These are phyloP conservation scores for Nannochloropsis oceanica DNA, from an alignment of 108 stramenopile genomes.

Conservation along the genomic window DNA sequence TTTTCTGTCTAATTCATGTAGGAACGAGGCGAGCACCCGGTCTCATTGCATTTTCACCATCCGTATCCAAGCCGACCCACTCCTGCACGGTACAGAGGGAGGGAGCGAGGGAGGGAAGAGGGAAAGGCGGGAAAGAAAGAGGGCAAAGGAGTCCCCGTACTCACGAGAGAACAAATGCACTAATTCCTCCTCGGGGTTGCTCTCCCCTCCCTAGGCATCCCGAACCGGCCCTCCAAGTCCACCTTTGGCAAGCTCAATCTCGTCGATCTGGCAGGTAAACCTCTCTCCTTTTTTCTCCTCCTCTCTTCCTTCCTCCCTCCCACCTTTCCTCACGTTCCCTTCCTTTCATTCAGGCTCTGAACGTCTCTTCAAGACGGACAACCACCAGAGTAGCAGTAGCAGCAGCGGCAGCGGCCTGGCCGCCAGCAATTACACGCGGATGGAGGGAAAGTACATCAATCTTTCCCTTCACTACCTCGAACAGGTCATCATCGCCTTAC, in stretches of 20 bases:
- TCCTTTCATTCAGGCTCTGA: not conserved
- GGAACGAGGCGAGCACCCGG: not conserved
- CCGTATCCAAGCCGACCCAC: not conserved
- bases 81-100: not conserved
- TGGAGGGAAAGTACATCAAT: conserved; percentile 54
- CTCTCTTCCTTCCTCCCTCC: not conserved
- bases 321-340: no score
- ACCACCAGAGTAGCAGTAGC: not conserved
- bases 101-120: not conserved
- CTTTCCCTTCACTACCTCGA: conserved; percentile 51
- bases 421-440: not conserved
- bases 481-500: conserved; percentile 54
- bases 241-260: not conserved
- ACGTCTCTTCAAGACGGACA: not conserved
- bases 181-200: no score
- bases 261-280: not conserved
- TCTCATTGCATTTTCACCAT: not conserved
- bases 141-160: no score
- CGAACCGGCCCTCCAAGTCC: not conserved
- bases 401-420: conserved; percentile 3
- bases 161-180: no score
- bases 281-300: not conserved
- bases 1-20: no score
- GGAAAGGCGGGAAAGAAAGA: not conserved
- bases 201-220: not conserved